Evolutionary conservation across 2,329 filamentous ascomycete genomes (phyloP), one percentile per base, ranked within the genome.

Genomic region (Alternaria angustiovoidea): DNA sequence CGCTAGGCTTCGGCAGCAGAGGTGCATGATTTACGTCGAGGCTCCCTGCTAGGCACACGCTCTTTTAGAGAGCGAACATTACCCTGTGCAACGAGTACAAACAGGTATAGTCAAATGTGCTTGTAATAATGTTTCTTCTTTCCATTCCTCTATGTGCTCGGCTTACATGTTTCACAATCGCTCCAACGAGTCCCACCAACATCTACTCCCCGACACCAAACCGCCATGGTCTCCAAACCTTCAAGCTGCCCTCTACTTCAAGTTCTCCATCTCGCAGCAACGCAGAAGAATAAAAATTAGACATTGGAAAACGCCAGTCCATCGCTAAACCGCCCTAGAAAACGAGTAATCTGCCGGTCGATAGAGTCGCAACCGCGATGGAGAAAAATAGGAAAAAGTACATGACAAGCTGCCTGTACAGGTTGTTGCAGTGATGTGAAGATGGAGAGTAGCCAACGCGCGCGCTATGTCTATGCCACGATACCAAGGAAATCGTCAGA

Each of bases 401-500:
- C 46, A 59, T 38, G 49, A 46, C 62, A 63, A 49, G n/a, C 39
- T 47, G 30, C 39, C 43, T 56, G 57, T 51, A 62, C 57, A 63
- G 42, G 44, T 53, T 48, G 41, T 47, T 51, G 55, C 59, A 56
- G 51, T 36, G 49, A 39, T 44, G 57, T 34, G 43, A 59, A 49
- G 55, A 59, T 41, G 39, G 57, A 54, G 54, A 48, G 54, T 44
- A 68, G 62, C 58, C 54, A 64, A 65, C 59, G 66, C 65, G 57
- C 65, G 55, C 67, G 68, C 68, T 71, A 64, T 70, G 64, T 71
- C 71, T 71, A 74, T 72, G 68, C 68, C 66, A 56, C 57, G 28
- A 64, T 72, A 66, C 51, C 64, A 69, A 64, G 41, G 58, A 68
- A 64, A 62, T 75, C 70, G 69, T 75, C 71, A 70, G 68, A 66